Base-by-base conservation (phyloP, 2,329 filamentous ascomycete genomes). In the Colletotrichum magnum region DNA sequence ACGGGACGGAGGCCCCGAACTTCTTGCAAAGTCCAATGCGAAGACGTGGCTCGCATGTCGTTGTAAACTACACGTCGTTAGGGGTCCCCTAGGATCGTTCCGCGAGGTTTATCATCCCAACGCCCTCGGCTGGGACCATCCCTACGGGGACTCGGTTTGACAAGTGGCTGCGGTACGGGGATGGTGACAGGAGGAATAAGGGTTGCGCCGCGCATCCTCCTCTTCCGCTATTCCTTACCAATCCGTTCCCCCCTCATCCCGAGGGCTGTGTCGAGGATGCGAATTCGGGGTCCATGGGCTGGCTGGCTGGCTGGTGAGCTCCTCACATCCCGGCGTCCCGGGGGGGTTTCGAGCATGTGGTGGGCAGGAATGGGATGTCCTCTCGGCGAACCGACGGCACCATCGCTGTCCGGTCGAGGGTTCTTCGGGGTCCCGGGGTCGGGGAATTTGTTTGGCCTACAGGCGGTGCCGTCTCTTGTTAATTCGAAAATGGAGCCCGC, bases 1-100 rank as follows among this genome's bases (percentile, higher is more conserved):
- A 59, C 47, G 60, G 61, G 10, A 59, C 66, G 54, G 61, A 48
- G 60, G 48, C 47, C 65, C 60, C 65, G 65, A 69, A 69, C 61
- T 47, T 24, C 3, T 24, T 24, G 21, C 7, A 65, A 51, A 56
- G 54, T 21, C 36, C 26, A 24, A 24, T 24, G 32, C 26, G 26
- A 39, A 18, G 47, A 18, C 45, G 54, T 36, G 48, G 45, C 45
- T 48, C 18, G 56, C 39, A 54, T 64, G 39, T 58, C 45, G 43
- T 21, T 16, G 45, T 41, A 63, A 45, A 63, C 64, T 24, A 39
- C 56, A 39, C 56, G 12, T 5, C 32, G n/a, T 28, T 45, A 47
- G 56, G 54, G 54, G 50, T 45, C 60, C 45, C 32, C 32, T 2
- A 36, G 7, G 7, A 7, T 36, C 7, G 32, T 2, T 24, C 12